Conservation (phyloP, 1,284 basidiomycete genomes). For the Gomphus bonarii region DNA sequence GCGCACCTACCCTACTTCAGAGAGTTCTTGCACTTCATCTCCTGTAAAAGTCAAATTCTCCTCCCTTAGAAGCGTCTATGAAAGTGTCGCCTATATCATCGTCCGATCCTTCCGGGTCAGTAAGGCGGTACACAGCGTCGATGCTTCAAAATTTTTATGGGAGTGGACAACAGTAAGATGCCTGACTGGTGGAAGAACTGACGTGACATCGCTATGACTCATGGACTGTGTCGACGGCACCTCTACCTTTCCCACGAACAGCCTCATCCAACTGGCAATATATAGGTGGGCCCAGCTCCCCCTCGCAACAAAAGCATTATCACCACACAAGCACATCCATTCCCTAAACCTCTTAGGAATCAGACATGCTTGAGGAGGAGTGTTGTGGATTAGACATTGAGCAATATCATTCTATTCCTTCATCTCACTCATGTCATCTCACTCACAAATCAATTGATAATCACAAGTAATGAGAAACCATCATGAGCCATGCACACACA, state of each 20-base stretch:
- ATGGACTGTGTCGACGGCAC: slow-evolving; percentile 34
- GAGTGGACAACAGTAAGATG: slow-evolving; percentile 1
- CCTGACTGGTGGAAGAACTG: neutral
- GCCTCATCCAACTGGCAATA: slow-evolving; percentile 78
- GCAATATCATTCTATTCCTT: no score
- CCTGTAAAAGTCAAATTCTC: slow-evolving; percentile 45
- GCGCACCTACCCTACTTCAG: slow-evolving; percentile 89
- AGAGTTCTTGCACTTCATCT: slow-evolving; percentile 56
- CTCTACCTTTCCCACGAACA: slow-evolving; percentile 21
- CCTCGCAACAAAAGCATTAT: no score
- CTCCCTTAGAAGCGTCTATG: slow-evolving; percentile 38
- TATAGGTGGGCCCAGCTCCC: slow-evolving; percentile 53
- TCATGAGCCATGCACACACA: no score
- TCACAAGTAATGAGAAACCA: no score
- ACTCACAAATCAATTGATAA: no score
- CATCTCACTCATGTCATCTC: no score
- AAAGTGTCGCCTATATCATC: slow-evolving; percentile 52
- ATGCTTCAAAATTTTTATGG: slow-evolving; percentile 74
- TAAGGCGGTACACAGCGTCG: slow-evolving; percentile 83
- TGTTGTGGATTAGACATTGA: no score
- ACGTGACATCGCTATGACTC: slow-evolving; percentile 52
- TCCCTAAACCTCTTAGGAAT: no score
- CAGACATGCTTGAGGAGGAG: no score
- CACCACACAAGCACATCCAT: no score
- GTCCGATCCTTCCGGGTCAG: slow-evolving; percentile 43